Evolutionary conservation across 345 rosid genomes (phyloP).

Genomic region (Bruguiera parviflora): DNA sequence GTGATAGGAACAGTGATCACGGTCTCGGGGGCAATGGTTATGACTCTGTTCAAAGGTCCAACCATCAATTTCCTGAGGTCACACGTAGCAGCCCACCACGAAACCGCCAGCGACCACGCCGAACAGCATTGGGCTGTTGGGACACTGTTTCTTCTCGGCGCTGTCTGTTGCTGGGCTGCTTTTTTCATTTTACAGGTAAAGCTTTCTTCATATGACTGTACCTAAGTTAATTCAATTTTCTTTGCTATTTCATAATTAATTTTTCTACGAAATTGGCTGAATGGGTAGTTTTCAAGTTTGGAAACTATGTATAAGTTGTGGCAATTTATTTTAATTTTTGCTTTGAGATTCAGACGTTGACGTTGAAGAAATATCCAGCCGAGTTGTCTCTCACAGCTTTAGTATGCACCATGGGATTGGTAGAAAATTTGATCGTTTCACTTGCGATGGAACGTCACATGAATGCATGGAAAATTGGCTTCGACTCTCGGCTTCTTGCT

Average conservation of each 20-base stretch:
- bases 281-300: too few relatives aligned
- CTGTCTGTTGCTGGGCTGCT: constrained; percentile 65
- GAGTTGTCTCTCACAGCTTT: constrained; percentile 68
- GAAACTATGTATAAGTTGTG: not conserved
- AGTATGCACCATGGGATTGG: constrained; percentile 66
- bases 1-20: constrained; percentile 71
- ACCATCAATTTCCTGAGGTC: constrained; percentile 42
- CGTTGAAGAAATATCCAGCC: constrained; percentile 86
- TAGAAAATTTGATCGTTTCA: constrained; percentile 55
- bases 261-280: too few relatives aligned
- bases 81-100: constrained; percentile 36
- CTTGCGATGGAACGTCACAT: constrained; percentile 64
- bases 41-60: constrained; percentile 93
- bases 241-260: too few relatives aligned
- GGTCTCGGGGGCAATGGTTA: constrained; percentile 81
- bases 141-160: constrained; percentile 55
- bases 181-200: constrained; percentile 44
- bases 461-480: constrained; percentile 69
- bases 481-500: constrained; percentile 71
- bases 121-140: constrained; percentile 65
- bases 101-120: constrained; percentile 28
- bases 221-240: too few relatives aligned
- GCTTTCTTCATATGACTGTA: too few relatives aligned
- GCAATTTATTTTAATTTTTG: not conserved
- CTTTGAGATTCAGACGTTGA: constrained; percentile 48